Base-by-base conservation (phyloP, 805 yeast species). In the Nakazawaea populi region DNA sequence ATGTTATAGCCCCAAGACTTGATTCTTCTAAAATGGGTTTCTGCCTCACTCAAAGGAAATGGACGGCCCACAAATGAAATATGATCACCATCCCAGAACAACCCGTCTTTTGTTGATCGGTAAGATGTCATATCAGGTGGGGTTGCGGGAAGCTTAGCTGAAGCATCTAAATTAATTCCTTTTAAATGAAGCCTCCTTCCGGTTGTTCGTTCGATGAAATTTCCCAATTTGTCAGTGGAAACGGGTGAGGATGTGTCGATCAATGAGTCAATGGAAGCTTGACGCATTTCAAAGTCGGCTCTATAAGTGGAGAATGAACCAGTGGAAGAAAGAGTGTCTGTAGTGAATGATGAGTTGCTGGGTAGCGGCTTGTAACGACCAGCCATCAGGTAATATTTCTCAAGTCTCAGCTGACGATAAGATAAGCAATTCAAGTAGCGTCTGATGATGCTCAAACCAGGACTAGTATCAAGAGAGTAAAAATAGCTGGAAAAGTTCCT, bases 11-110 rank as follows among this genome's bases (percentile, higher is more conserved):
- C 97, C 79, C 91, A 79, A 6, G 82, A 72, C 62, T 85, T 87
- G 61, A 91, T 79, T 52, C 95, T 72, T 9, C 65, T 69, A 42
- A 91, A 70, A 63, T 91, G 97, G 38, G 59, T 69, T 51, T 73
- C 81, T 0, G 94, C 91, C 28, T 88, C 91, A 2, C 74, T 81
- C 10, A 90, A 59, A 0, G 91, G 85, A 59, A 88, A 85, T 0
- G 97, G 97, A 48, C 89, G 73, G 1, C 89, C 89, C 0, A 87
- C 87, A 67, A 88, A 90, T n/a, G 91, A 80, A 3, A 87, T 91
- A 32, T 69, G 63, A 54, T 86, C 91, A 7, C 89, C 96, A 42
- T 79, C 80, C 59, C 76, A 85, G 60, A 85, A 87, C 2, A 79
- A 63, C 38, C 74, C 69, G 32, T 69, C 63, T 1, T 65, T 60